These are phyloP conservation scores for Gymnopus androsaceus DNA, from an alignment of 1,284 basidiomycete species.

Conservation along the genomic window DNA sequence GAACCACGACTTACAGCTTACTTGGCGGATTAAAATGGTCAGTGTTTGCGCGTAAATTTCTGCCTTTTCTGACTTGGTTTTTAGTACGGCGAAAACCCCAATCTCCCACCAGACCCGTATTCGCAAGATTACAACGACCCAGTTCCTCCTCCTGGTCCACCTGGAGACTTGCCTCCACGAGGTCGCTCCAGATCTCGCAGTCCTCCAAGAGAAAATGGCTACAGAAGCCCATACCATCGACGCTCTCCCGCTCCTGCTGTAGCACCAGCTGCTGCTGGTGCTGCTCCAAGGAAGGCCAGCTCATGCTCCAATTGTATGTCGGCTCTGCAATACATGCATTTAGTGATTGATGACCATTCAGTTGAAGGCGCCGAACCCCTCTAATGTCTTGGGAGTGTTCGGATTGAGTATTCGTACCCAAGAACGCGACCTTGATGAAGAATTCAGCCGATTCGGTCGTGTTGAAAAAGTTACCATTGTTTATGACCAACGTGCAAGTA, in stretches of 20 bases:
- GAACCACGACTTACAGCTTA: too few species aligned
- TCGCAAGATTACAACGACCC: conserved; percentile 77
- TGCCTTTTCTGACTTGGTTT: conserved; percentile 16
- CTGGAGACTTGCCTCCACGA: conserved; percentile 48
- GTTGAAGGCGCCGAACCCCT: conserved; percentile 72
- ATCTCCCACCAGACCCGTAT: conserved; percentile 73
- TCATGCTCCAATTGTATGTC: conserved; percentile 73
- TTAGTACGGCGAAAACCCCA: conserved; percentile 64
- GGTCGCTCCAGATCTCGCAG: conserved; percentile 77
- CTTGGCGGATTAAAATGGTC: too few species aligned
- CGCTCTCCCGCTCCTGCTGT: conserved; percentile 40
- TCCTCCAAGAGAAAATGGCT: conserved; percentile 52
- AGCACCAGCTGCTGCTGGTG: conserved; percentile 29
- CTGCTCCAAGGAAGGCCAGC: conserved; percentile 60
- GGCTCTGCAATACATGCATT: conserved; percentile 6
- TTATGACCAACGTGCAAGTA: conserved; percentile 94
- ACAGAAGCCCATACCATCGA: conserved; percentile 54
- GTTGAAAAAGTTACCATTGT: conserved; percentile 98
- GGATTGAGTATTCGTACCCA: conserved; percentile 93
- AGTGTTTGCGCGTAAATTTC: too few species aligned
- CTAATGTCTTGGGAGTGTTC: conserved; percentile 92
- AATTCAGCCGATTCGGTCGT: conserved; percentile 85
- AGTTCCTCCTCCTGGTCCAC: conserved; percentile 39
- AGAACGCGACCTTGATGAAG: conserved; percentile 92
- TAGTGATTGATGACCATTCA: conserved; percentile 43